Conservation (phyloP, 768 basidiomycete species). For the Suillus weaverae region DNA sequence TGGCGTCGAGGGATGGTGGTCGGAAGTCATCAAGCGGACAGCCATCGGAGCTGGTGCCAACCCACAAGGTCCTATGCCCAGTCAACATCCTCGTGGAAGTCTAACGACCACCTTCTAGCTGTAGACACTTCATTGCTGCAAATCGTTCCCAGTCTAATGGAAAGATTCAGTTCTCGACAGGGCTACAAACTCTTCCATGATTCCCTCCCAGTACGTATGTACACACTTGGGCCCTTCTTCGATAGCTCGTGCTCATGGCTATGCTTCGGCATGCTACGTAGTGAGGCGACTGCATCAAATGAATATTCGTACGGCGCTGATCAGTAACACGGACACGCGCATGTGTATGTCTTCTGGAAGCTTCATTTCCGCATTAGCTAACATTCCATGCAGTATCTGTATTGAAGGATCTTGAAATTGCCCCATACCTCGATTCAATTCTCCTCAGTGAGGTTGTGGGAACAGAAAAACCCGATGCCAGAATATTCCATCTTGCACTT, state of each 20-base stretch:
- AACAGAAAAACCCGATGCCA: constrained; percentile 63
- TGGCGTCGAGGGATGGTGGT: constrained; percentile 69
- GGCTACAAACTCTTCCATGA: constrained; percentile 68
- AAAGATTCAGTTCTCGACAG: constrained; percentile 66
- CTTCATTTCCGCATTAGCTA: constrained; percentile 7
- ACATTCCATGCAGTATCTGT: constrained; percentile 38
- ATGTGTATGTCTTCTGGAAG: constrained; percentile 51
- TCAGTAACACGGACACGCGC: constrained; percentile 74
- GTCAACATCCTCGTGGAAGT: constrained; percentile 12
- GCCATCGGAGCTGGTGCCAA: constrained; percentile 76
- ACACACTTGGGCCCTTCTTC: background rate
- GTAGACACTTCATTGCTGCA: constrained; percentile 52
- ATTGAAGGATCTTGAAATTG: constrained; percentile 60
- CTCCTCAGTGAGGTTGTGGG: constrained; percentile 71
- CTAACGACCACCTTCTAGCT: constrained; percentile 36
- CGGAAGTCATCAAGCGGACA: constrained; percentile 71
- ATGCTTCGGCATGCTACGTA: constrained; percentile 19
- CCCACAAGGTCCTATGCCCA: constrained; percentile 42
- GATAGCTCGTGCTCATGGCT: constrained; percentile 12
- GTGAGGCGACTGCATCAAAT: constrained; percentile 47
- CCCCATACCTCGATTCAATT: constrained; percentile 48
- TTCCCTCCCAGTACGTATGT: constrained; percentile 45
- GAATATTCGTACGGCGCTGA: constrained; percentile 52
- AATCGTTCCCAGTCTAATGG: constrained; percentile 63
- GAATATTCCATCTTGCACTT: constrained; percentile 56